A percentile compares a stretch with the other conserved stretches of the same genome.
Conservation (phyloP, 495 filamentous ascomycete species). For the Aspergillus diversus region DNA sequence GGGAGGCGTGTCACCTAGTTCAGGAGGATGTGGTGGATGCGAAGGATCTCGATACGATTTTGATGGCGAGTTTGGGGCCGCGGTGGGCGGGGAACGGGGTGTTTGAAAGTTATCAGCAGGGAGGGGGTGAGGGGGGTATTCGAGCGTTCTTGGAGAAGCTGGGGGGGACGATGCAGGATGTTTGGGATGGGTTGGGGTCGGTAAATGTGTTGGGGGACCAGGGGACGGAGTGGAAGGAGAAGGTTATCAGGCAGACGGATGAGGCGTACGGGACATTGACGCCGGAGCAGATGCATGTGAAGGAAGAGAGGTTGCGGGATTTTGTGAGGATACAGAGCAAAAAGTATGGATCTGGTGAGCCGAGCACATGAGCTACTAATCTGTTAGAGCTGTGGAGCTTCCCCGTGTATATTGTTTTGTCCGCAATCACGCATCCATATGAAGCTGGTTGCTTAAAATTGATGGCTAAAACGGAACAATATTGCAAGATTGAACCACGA, state of each 20-base stretch:
- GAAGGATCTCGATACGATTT: slow-evolving; percentile 49
- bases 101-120: slow-evolving; percentile 64
- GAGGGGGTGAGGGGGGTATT: slow-evolving; percentile 59
- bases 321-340: slow-evolving; percentile 34
- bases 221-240: slow-evolving; percentile 42
- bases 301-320: slow-evolving; percentile 36
- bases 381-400: too few species aligned
- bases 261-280: slow-evolving; percentile 38
- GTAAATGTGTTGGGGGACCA: slow-evolving; percentile 42
- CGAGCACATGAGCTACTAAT: not conserved
- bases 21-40: slow-evolving; percentile 49
- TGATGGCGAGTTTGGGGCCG: slow-evolving; percentile 55
- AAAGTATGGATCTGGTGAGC: slow-evolving; percentile 19
- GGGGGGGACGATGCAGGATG: slow-evolving; percentile 56
- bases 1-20: slow-evolving; percentile 52
- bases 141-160: slow-evolving; percentile 60
- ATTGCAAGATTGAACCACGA: not conserved
- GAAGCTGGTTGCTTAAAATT: not conserved
- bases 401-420: too few species aligned
- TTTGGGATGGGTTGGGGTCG: slow-evolving; percentile 54
- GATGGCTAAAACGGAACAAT: not conserved
- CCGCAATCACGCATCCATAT: too few species aligned
- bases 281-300: slow-evolving; percentile 26
- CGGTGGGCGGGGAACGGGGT: slow-evolving; percentile 61
- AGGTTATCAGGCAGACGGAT: slow-evolving; percentile 41